Base-by-base conservation (phyloP, 306 rosid genomes). In the Cajanus cajan region DNA sequence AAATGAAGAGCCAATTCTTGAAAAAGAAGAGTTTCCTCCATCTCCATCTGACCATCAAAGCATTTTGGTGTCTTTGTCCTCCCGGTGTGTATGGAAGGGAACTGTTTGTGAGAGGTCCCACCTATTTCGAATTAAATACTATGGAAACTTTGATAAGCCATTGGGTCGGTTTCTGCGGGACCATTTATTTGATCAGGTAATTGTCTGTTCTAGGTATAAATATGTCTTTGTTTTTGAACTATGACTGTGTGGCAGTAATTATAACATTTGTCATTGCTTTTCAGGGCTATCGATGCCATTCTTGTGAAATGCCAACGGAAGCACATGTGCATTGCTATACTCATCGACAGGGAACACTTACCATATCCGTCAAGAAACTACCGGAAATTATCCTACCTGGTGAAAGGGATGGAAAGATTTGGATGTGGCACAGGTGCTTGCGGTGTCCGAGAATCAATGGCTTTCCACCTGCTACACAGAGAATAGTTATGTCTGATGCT, bases 341-440 rank as follows among this genome's bases (percentile, higher is more conserved):
- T 40, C 99, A 96, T 89, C 88, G 89, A 14, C 99, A 93, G 85
- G 99, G 99, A 76, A 93, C 97, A 12, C 97, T 96, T 50, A 96
- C 99, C 50, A 96, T 96, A 86, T 90, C 98, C 12, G 98, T 93
- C 78, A 96, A 90, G 88, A 96, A 82, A 80, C 84, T 95, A 50
- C 81, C 88, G 0, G 96, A 87, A 83, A 82, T 89, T 80, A 81
- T 89, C 80, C 87, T 96, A 64, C 96, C 91, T 4, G 99, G 99
- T 41, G 98, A 96, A 87, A 89, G 80, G 88, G 99, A 96, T 24
- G 98, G 97, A 50, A 96, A 90, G 86, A 93, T 96, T 77, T 96
- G 99, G 99, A 96, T 96, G 98, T 96, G 99, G 99, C 99, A 96
- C 62, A 89, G 99, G 78, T 96, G 99, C 88, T 68, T 96, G 85